Base-by-base conservation (phyloP, 208 protist species). In the Angomonas ambiguus region DNA sequence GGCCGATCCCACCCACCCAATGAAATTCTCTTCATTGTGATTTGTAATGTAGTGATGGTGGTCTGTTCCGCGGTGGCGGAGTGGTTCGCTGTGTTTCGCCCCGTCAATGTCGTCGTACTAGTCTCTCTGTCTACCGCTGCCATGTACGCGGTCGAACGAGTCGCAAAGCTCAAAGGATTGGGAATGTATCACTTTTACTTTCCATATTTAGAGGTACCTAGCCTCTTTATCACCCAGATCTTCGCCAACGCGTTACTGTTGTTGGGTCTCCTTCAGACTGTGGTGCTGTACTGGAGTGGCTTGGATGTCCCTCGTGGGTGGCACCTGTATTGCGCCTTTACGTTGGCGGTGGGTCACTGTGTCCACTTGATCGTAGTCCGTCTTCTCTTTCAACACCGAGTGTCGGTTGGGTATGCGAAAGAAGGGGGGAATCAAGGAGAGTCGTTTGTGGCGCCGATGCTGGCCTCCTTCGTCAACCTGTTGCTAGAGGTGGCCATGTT, bases 261-360 rank as follows among this genome's bases (percentile, higher is more conserved):
- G 70, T 22, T 49, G 74, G 42, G 59, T 77, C 38, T 62, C 11
- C 2, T n/a, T 22, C 13, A 27, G 25, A 20, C 30, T 89, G 25
- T 67, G 87, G 0, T 81, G 64, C 48, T 69, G 63, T 25, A 61
- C 73, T 18, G 65, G 60, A 30, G 38, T 5, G 20, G 45, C 45
- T 5, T 49, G 10, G 63, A 67, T 33, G 60, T 77, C 16, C 70
- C 72, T 0, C 49, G 75, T 18, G 86, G 80, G 31, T 88, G 71
- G 82, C 80, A 89, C 62, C 66, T 88, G 3, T 62, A 72, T 28
- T 74, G 71, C 60, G 80, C 72, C 16, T 53, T 93, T 30, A 71
- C 77, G 27, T 72, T 72, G 51, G 76, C 84, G 24, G 82, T 77
- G 51, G 77, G 76, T 31, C 34, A 85, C 24, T 67, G 66, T 51